These are phyloP conservation scores for Tetraselmis striata DNA, from an alignment of 139 green algal genomes.

Conservation along the genomic window DNA sequence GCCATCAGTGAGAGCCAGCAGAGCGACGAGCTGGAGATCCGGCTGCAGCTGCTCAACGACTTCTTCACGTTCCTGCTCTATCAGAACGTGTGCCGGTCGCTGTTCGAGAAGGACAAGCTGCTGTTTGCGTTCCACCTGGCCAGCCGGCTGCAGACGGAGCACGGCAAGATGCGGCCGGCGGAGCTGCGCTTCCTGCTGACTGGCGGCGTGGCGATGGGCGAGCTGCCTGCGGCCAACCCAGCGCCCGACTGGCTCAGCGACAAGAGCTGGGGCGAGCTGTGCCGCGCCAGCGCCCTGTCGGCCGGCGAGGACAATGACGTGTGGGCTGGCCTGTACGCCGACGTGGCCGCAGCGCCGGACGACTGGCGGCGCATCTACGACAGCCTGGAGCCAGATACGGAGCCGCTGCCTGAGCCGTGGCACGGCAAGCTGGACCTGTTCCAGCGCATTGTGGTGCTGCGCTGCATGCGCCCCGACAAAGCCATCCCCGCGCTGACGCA, in stretches of 20 bases:
- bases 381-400: constrained; percentile 26
- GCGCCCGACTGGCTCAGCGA: constrained; percentile 39
- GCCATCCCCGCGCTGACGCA: constrained; percentile 40
- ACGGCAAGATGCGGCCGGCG: constrained; percentile 12
- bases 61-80: constrained; percentile 69
- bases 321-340: constrained; percentile 13
- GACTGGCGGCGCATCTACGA: constrained; percentile 32
- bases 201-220: constrained; percentile 48
- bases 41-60: constrained; percentile 55
- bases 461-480: constrained; percentile 54
- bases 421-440: constrained; percentile 43
- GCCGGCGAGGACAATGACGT: background rate
- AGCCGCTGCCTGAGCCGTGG: constrained; percentile 48
- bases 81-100: constrained; percentile 64
- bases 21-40: constrained; percentile 43
- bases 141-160: constrained; percentile 10
- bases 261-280: constrained; percentile 24
- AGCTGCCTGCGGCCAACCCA: constrained; percentile 48
- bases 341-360: constrained; percentile 12
- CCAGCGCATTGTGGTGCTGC: constrained; percentile 57
- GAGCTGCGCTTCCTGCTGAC: constrained; percentile 36
- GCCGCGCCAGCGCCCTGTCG: constrained; percentile 7
- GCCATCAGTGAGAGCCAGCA: constrained; percentile 42
- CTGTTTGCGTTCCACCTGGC: constrained; percentile 10
- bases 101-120: constrained; percentile 23